Conservation (phyloP, 805 yeast genomes). For the Danielia oregonensis region DNA sequence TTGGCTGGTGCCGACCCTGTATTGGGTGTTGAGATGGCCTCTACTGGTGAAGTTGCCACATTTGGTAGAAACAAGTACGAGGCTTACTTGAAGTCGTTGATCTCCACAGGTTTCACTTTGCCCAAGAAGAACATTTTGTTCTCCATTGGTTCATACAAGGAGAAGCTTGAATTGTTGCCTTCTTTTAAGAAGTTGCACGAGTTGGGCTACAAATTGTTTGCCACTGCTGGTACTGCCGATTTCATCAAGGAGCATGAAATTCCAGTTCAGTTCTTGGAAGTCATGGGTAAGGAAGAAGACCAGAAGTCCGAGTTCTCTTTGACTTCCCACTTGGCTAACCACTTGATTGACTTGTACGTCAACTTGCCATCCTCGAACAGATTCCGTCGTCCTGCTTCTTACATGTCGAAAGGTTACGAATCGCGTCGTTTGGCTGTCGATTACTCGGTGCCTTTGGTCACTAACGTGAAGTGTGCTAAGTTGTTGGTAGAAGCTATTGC, state of each 20-base stretch:
- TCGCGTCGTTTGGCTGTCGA: conserved; percentile 99
- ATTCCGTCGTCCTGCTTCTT: conserved; percentile 97
- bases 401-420: conserved; percentile 94
- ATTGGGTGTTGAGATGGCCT: conserved; percentile 98
- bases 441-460: conserved; percentile 94
- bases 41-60: conserved; percentile 98
- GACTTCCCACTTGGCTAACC: conserved; percentile 94
- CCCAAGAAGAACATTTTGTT: conserved; percentile 93
- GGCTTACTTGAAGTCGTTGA: conserved; percentile 90
- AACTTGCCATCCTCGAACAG: conserved; percentile 96
- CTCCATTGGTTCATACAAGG: conserved; percentile 95
- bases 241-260: conserved; percentile 92
- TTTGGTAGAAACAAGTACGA: conserved; percentile 96
- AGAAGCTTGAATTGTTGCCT: conserved; percentile 90
- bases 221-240: conserved; percentile 99
- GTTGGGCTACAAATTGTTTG: conserved; percentile 87
- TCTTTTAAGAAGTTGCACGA: conserved; percentile 75
- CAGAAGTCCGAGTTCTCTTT: conserved; percentile 92
- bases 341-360: conserved; percentile 92
- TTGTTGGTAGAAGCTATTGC: conserved; percentile 91
- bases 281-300: conserved; percentile 65
- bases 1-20: conserved; percentile 98
- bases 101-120: conserved; percentile 91
- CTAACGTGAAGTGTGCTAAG: conserved; percentile 97
- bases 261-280: conserved; percentile 93